These are phyloP conservation scores for Brassica incana DNA, from an alignment of 345 rosid species.

Conservation along the genomic window DNA sequence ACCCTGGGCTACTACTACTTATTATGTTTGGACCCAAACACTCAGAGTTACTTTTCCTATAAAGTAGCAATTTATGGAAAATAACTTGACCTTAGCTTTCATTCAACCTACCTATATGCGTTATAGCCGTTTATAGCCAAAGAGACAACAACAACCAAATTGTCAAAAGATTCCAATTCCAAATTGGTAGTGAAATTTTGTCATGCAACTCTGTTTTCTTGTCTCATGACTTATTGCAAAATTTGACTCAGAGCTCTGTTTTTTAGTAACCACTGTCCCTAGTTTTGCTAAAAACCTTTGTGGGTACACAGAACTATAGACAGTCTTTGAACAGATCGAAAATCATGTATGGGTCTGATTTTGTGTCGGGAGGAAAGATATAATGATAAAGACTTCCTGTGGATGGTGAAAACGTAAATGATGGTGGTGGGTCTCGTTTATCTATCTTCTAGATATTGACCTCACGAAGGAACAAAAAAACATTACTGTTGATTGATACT, in stretches of 20 bases:
- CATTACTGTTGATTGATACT: background rate
- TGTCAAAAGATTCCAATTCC: conserved; percentile 27
- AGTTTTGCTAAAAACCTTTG: conserved; percentile 29
- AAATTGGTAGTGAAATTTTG: conserved; percentile 6
- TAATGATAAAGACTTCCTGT: conserved; percentile 30
- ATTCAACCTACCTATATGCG: conserved; percentile 20
- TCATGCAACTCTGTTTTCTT: background rate
- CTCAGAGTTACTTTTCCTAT: background rate
- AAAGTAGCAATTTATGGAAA: conserved; percentile 4
- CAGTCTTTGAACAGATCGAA: conserved; percentile 39
- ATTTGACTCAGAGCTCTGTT: conserved; percentile 17
- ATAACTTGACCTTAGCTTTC: conserved; percentile 24
- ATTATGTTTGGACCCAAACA: conserved; percentile 23
- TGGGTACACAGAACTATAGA: conserved; percentile 34
- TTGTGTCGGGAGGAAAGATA: conserved; percentile 35
- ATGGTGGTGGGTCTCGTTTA: conserved; percentile 24
- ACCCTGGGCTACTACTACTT: conserved; percentile 1
- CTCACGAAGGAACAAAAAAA: background rate
- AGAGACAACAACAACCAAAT: conserved; percentile 15
- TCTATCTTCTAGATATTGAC: conserved; percentile 29
- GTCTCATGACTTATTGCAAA: conserved; percentile 12
- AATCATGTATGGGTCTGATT: conserved; percentile 38
- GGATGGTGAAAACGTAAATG: conserved; percentile 25
- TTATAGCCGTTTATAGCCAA: conserved; percentile 9
- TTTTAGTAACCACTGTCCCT: conserved; percentile 20